These are phyloP conservation scores for Epichloe elymi DNA, from an alignment of 2,329 filamentous ascomycete species.

Conservation along the genomic window DNA sequence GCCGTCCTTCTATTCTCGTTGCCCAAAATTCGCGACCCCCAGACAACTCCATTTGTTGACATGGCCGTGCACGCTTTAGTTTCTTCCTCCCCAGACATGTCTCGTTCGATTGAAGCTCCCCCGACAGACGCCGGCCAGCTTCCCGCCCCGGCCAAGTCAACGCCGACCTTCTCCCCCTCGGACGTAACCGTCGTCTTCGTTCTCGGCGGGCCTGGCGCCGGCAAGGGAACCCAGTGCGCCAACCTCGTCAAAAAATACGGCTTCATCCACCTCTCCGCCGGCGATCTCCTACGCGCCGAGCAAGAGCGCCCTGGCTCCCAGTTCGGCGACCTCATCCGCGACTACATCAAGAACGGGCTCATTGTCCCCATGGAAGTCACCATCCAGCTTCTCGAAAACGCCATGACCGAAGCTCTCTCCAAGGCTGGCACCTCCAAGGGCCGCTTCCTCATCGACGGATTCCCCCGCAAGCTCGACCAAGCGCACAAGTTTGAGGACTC, in stretches of 20 bases:
- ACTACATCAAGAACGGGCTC: conserved; percentile 83
- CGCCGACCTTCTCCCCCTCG: conserved; percentile 58
- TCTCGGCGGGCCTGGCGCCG: conserved; percentile 86
- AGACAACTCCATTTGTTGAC: not conserved
- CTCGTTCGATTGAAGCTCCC: conserved; percentile 21
- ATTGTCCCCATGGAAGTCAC: conserved; percentile 99
- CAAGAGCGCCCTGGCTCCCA: conserved; percentile 75
- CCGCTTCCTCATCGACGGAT: conserved; percentile 70
- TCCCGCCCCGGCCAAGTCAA: conserved; percentile 37
- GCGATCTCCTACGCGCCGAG: conserved; percentile 86
- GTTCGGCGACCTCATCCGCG: conserved; percentile 85
- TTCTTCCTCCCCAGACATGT: conserved; percentile 21
- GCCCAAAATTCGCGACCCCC: not conserved
- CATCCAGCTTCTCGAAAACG: conserved; percentile 83
- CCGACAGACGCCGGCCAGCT: conserved; percentile 29
- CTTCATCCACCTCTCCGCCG: conserved; percentile 87
- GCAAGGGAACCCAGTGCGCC: conserved; percentile 92
- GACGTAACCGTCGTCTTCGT: conserved; percentile 92
- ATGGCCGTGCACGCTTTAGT: not conserved
- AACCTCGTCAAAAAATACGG: conserved; percentile 77
- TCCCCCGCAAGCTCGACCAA: conserved; percentile 96
- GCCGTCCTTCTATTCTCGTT: not conserved
- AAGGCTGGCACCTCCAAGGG: conserved; percentile 36
- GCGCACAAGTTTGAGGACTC: conserved; percentile 83
- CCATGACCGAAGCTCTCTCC: conserved; percentile 62